Evolutionary conservation across 2,329 filamentous ascomycete species (phyloP).

Genomic region (Fusarium irregulare): DNA sequence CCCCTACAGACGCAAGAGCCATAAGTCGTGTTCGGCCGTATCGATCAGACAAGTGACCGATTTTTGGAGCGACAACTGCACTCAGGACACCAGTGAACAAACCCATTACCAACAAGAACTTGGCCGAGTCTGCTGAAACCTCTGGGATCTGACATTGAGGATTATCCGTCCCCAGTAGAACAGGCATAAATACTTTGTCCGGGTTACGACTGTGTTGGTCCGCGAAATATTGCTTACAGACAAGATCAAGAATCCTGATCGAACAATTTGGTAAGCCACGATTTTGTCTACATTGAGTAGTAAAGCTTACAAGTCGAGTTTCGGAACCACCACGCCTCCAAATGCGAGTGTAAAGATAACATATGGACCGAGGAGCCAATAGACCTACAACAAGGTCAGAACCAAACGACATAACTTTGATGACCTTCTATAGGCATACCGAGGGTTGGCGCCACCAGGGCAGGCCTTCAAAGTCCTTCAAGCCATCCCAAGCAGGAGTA

Average conservation of each 20-base stretch:
- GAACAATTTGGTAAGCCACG: slow-evolving; percentile 30
- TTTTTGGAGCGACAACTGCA: slow-evolving; percentile 82
- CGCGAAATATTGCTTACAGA: slow-evolving; percentile 85
- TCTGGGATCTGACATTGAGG: slow-evolving; percentile 82
- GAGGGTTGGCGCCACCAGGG: slow-evolving; percentile 73
- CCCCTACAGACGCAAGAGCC: slow-evolving; percentile 78
- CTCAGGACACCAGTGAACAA: slow-evolving; percentile 81
- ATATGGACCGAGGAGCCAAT: slow-evolving; percentile 85
- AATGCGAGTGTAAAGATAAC: slow-evolving; percentile 86
- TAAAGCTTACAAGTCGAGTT: slow-evolving; percentile 75
- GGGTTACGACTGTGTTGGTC: slow-evolving; percentile 71
- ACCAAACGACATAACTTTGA: slow-evolving; percentile 2
- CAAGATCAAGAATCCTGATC: slow-evolving; percentile 76
- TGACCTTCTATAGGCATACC: slow-evolving; percentile 54
- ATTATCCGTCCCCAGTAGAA: slow-evolving; percentile 76
- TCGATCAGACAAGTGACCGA: slow-evolving; percentile 88
- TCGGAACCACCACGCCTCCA: slow-evolving; percentile 86
- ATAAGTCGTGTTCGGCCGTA: slow-evolving; percentile 83
- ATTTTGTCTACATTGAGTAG: not conserved
- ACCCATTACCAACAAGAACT: slow-evolving; percentile 81
- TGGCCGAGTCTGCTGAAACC: slow-evolving; percentile 80
- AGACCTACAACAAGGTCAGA: slow-evolving; percentile 66
- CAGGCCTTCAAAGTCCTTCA: slow-evolving; percentile 68
- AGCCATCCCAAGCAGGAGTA: slow-evolving; percentile 58
- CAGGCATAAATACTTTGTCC: slow-evolving; percentile 68